A percentile compares a stretch with the other conserved stretches of the same genome.
phyloP scores from a whole-genome alignment of 345 rosid species.

The Heritiera fomes region DNA sequence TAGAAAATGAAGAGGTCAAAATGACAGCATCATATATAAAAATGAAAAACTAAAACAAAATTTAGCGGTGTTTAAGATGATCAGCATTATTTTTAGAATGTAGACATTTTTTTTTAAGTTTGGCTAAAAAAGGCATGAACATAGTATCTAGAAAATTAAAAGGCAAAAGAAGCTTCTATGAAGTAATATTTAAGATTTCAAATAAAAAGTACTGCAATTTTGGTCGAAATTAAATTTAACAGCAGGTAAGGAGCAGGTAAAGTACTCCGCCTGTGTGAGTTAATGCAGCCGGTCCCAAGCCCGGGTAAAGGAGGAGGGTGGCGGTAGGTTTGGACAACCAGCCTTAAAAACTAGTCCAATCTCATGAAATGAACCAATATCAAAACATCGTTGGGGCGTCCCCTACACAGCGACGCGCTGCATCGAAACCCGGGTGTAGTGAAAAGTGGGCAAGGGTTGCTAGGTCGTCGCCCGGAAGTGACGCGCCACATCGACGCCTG shows the following conservation, averaged over 20 bases:
- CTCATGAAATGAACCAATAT: too few relatives aligned
- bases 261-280: too few relatives aligned
- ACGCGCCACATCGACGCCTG: too few relatives aligned
- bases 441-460: too few relatives aligned
- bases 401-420: too few relatives aligned
- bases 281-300: too few relatives aligned
- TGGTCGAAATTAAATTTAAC: background rate
- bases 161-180: background rate
- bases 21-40: background rate
- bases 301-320: too few relatives aligned
- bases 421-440: too few relatives aligned
- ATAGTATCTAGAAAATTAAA: background rate
- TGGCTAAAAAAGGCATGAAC: background rate
- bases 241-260: background rate
- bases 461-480: too few relatives aligned
- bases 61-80: background rate
- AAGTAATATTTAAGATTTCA: background rate
- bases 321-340: too few relatives aligned
- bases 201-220: background rate
- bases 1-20: background rate
- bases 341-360: too few relatives aligned
- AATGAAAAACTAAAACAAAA: background rate
- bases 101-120: background rate
- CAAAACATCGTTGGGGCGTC: too few relatives aligned
- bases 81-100: background rate